These are phyloP conservation scores for Mantamonas sphyraenae DNA, from an alignment of 78 protist species.

Conservation along the genomic window DNA sequence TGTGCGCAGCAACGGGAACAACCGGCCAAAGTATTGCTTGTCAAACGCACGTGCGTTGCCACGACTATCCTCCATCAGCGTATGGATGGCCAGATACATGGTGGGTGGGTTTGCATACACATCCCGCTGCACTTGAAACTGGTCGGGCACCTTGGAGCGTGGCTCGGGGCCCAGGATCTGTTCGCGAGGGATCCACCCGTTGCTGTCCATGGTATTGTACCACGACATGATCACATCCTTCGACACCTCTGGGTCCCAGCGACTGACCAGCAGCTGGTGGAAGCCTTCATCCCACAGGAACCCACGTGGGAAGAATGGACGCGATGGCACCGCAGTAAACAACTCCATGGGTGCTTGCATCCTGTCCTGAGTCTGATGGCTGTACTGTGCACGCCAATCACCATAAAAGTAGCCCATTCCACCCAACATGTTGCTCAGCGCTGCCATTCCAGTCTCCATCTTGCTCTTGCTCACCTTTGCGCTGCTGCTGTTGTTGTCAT, in stretches of 20 bases:
- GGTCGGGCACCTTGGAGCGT: constrained; percentile 38
- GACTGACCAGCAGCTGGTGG: constrained; percentile 68
- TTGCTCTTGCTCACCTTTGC: too few relatives aligned
- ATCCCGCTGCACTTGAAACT: constrained; percentile 25
- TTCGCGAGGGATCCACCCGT: constrained; percentile 95
- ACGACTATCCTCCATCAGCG: too few relatives aligned
- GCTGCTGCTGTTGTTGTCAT: too few relatives aligned
- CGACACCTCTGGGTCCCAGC: constrained; percentile 28
- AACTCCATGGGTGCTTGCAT: not conserved
- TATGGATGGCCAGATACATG: constrained; percentile 34
- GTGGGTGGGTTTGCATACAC: constrained; percentile 84
- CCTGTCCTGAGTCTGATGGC: constrained; percentile 18
- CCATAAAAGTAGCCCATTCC: constrained; percentile 57
- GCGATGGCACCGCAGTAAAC: constrained; percentile 69
- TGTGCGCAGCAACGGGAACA: too few relatives aligned
- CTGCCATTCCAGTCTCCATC: constrained; percentile 12
- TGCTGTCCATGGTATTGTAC: constrained; percentile 58
- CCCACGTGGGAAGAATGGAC: constrained; percentile 91
- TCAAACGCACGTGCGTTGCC: too few relatives aligned
- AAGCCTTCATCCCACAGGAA: constrained; percentile 97
- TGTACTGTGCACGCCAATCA: constrained; percentile 1
- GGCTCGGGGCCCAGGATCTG: constrained; percentile 87
- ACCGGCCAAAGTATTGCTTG: too few relatives aligned
- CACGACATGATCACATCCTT: constrained; percentile 29
- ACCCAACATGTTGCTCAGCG: constrained; percentile 62